A percentile compares a stretch with the other conserved stretches of the same genome.
phyloP scores from a whole-genome alignment of 2,329 filamentous ascomycete genomes.

The Cryphonectria nitschkei region DNA sequence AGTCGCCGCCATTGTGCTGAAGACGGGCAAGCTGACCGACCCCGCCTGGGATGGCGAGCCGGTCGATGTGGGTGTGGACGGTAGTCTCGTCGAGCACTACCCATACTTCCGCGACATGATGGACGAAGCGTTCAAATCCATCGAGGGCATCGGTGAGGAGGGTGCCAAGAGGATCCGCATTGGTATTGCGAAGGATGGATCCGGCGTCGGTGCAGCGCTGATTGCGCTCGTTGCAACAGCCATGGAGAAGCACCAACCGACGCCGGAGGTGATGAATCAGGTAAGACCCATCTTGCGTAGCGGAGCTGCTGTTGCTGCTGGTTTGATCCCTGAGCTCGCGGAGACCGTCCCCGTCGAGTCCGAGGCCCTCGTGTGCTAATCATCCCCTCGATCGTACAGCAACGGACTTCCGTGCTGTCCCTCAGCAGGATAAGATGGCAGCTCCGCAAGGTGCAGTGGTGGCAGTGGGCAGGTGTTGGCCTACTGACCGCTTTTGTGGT shows the following conservation, averaged over 20 bases:
- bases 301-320: slow-evolving; percentile 2
- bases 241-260: slow-evolving; percentile 52
- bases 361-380: slow-evolving; percentile 9
- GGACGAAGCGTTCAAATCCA: slow-evolving; percentile 75
- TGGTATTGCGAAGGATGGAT: slow-evolving; percentile 95
- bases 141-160: slow-evolving; percentile 75
- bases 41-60: slow-evolving; percentile 66
- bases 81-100: slow-evolving; percentile 93
- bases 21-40: slow-evolving; percentile 72
- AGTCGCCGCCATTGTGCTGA: slow-evolving; percentile 80
- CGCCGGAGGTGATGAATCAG: slow-evolving; percentile 25
- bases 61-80: slow-evolving; percentile 90
- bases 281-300: slow-evolving; percentile 23
- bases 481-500: slow-evolving; percentile 20
- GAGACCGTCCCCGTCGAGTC: neutral
- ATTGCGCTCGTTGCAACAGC: slow-evolving; percentile 87
- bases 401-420: slow-evolving; percentile 22
- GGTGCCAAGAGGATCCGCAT: slow-evolving; percentile 89
- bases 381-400: slow-evolving; percentile 17
- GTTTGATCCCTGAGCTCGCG: neutral
- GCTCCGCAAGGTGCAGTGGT: slow-evolving; percentile 27
- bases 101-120: slow-evolving; percentile 90
- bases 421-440: slow-evolving; percentile 25
- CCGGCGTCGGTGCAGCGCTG: slow-evolving; percentile 90
- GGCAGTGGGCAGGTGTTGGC: slow-evolving; percentile 30